Base-by-base conservation (phyloP, 257 asterid species). In the Verbena officinalis region DNA sequence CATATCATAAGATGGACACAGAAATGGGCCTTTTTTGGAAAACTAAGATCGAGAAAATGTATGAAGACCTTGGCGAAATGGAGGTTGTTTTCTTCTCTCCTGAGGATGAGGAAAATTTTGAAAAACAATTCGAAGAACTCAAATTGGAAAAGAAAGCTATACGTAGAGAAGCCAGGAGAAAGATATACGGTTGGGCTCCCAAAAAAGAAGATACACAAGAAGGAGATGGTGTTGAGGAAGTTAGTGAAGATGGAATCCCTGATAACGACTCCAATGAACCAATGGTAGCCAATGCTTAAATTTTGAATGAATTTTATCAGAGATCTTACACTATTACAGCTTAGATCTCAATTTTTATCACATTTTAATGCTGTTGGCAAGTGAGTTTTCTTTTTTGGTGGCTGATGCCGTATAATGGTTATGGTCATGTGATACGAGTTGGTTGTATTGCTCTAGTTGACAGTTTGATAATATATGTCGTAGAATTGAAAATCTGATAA, bases 21-120 rank as follows among this genome's bases (percentile, higher is more conserved):
- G 97, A 93, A 73, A 70, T 81, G 68, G 96, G 99, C 50, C 84
- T 93, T 34, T 81, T 67, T 71, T 93, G 99, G 99, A 90, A 93
- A 77, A 83, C 92, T 16, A 93, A 86, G 78, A 84, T 93, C 11
- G 83, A 81, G 77, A 93, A 93, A 81, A 74, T 86, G 95, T 93
- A 93, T 45, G 85, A 81, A 78, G 95, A 93, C 58, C 95, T 90
- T 22, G 96, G 95, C 9, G 83, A 85, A 55, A 87, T 87, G 98
- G 87, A 93, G 76, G 89, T 93, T 4, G 89, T 83, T 31, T 87
- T 93, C 86, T 86, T 88, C 68, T 73, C 95, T 42, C 95, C 91
- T 0, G 88, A 88, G 67, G 95, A 85, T 1, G 99, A 93, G 79
- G 75, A 76, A 62, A 83, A 82, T 34, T 49, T 90, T 7, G 94